A percentile compares a stretch with the other conserved stretches of the same genome.
These are phyloP conservation scores for Durotheca rogersii DNA, from an alignment of 495 filamentous ascomycete genomes.

Conservation along the genomic window DNA sequence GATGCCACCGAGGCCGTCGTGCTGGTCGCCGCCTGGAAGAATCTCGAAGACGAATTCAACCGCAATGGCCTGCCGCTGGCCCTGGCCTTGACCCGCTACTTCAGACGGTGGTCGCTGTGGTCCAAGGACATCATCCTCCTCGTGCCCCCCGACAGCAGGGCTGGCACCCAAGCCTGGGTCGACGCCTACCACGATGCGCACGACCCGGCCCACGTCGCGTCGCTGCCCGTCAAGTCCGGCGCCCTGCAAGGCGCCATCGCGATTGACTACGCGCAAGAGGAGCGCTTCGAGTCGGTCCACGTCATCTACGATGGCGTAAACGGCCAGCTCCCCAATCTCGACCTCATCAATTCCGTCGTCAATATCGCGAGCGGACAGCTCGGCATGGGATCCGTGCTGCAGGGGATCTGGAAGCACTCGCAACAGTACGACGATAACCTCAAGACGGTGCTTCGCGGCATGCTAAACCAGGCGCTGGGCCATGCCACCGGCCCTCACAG, in stretches of 20 bases:
- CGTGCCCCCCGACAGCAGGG: conserved; percentile 81
- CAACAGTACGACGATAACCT: conserved; percentile 82
- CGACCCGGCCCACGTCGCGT: conserved; percentile 60
- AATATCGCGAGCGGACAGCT: conserved; percentile 87
- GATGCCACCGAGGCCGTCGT: conserved; percentile 99
- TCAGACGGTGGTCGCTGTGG: conserved; percentile 97
- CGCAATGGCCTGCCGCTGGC: conserved; percentile 81
- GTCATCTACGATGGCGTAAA: conserved; percentile 96
- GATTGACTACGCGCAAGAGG: conserved; percentile 86
- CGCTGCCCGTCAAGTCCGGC: conserved; percentile 88
- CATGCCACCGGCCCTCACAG: conserved; percentile 90
- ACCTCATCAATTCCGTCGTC: conserved; percentile 92
- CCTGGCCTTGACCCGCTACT: conserved; percentile 86
- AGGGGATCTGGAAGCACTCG: conserved; percentile 82
- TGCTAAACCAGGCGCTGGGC: conserved; percentile 88
- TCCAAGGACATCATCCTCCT: conserved; percentile 97
- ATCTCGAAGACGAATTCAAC: conserved; percentile 77
- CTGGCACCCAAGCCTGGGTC: conserved; percentile 94
- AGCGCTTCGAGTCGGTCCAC: conserved; percentile 80
- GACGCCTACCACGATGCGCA: conserved; percentile 95
- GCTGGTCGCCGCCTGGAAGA: conserved; percentile 84
- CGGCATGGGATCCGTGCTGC: conserved; percentile 78
- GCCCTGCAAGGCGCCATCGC: conserved; percentile 90
- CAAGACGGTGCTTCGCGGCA: conserved; percentile 86
- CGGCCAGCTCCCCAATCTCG: conserved; percentile 90